Conservation (phyloP, 176 grass and related monocot species). For the Olyra latifolia region DNA sequence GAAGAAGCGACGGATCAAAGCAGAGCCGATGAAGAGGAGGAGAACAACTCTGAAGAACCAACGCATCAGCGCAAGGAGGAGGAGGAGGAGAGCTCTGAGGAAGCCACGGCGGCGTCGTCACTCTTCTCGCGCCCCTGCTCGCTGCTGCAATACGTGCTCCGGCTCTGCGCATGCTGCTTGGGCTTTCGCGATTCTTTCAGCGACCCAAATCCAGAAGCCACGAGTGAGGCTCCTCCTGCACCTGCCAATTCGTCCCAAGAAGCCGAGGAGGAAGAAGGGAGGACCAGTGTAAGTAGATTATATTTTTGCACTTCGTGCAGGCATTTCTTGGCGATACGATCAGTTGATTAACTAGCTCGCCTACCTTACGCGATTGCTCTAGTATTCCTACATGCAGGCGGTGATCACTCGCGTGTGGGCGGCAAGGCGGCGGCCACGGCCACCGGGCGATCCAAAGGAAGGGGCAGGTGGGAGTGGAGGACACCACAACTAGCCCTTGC, state of each 20-base stretch:
- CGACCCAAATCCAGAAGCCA: background rate
- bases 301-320: background rate
- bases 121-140: constrained; percentile 39
- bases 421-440: constrained; percentile 10
- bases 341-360: background rate
- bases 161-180: constrained; percentile 34
- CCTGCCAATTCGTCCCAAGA: background rate
- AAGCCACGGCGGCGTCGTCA: background rate
- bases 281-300: constrained; percentile 35
- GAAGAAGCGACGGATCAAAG: background rate
- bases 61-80: background rate
- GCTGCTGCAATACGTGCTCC: constrained; percentile 40
- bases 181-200: constrained; percentile 11
- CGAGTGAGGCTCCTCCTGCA: background rate
- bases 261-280: background rate
- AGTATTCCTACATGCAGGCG: constrained; percentile 35
- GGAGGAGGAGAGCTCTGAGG: background rate
- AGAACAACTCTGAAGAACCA: background rate
- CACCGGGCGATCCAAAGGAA: background rate
- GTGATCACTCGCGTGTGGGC: background rate
- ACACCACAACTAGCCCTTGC: constrained; percentile 9
- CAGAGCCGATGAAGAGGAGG: background rate
- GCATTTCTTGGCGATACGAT: background rate
- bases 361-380: background rate
- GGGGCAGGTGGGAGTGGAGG: constrained; percentile 45